Evolutionary conservation across 2,329 filamentous ascomycete genomes (phyloP).

Genomic region (Sporothrix brunneoviolacea): DNA sequence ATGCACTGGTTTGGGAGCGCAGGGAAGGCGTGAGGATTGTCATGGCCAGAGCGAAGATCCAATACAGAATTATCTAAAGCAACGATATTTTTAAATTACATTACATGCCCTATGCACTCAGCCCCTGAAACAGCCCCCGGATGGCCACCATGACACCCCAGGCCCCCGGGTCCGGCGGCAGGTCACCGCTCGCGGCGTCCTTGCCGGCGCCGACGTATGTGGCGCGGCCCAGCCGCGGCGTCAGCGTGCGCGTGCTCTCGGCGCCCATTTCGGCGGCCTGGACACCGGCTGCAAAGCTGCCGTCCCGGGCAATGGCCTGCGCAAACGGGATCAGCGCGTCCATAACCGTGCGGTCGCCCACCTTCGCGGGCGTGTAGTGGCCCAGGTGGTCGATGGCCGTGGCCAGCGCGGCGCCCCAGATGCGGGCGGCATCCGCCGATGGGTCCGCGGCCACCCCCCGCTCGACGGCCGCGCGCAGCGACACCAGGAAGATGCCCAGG

Average conservation of each 20-base stretch:
- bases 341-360: slow-evolving; percentile 52
- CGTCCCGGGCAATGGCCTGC: slow-evolving; percentile 36
- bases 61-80: too few species aligned
- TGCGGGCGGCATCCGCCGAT: slow-evolving; percentile 14
- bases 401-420: slow-evolving; percentile 39
- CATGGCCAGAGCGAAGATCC: too few species aligned
- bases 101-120: slow-evolving; percentile 3
- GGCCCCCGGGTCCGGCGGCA: slow-evolving; percentile 63
- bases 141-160: slow-evolving; percentile 59
- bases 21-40: slow-evolving; percentile 31
- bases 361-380: slow-evolving; percentile 48
- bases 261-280: slow-evolving; percentile 53
- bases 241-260: slow-evolving; percentile 57
- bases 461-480: slow-evolving; percentile 35
- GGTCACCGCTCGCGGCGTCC: slow-evolving; percentile 40
- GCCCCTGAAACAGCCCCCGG: slow-evolving; percentile 29
- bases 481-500: slow-evolving; percentile 48
- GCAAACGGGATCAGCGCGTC: slow-evolving; percentile 51
- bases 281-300: slow-evolving; percentile 48
- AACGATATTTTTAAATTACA: too few species aligned
- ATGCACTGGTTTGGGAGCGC: slow-evolving; percentile 40
- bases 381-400: slow-evolving; percentile 40
- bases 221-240: slow-evolving; percentile 58
- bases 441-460: slow-evolving; percentile 15
- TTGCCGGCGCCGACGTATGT: slow-evolving; percentile 57